Percentiles rank a stretch among this genome's conserved stretches.
These are phyloP conservation scores for Berberis vulgaris DNA, from an alignment of 164 flowering plant genomes.

Conservation along the genomic window DNA sequence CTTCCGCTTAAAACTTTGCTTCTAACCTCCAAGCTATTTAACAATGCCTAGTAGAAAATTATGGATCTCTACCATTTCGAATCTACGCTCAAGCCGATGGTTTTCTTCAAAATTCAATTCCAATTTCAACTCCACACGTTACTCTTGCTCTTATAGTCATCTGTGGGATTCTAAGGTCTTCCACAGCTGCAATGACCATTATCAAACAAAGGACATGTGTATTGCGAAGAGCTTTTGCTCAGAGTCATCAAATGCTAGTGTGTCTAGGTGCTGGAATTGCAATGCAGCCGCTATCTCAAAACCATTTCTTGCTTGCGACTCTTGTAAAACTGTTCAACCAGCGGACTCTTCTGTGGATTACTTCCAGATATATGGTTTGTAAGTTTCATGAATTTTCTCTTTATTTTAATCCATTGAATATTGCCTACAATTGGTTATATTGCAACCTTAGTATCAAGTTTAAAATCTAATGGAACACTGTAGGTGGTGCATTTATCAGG, in stretches of 20 bases:
- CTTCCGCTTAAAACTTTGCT: no score
- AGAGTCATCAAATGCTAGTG: background rate
- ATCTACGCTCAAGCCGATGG: background rate
- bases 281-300: conserved; percentile 18
- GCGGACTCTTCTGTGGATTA: conserved; percentile 68
- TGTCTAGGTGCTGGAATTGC: conserved; percentile 55
- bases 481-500: no score
- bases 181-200: background rate
- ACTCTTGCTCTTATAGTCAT: background rate
- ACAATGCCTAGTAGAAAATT: background rate
- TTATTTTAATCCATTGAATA: background rate
- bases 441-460: no score
- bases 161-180: background rate
- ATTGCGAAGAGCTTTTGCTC: background rate
- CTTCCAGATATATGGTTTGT: conserved; percentile 81
- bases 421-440: background rate
- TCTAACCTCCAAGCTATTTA: no score
- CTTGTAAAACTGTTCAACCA: conserved; percentile 70
- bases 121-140: background rate
- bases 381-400: conserved; percentile 15
- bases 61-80: background rate
- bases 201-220: background rate
- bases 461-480: no score
- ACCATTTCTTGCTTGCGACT: conserved; percentile 52
- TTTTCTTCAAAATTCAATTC: background rate